Percentiles rank a stretch among this genome's conserved stretches.
phyloP scores from a whole-genome alignment of 2,329 filamentous ascomycete species.

The Xylaria sp. region DNA sequence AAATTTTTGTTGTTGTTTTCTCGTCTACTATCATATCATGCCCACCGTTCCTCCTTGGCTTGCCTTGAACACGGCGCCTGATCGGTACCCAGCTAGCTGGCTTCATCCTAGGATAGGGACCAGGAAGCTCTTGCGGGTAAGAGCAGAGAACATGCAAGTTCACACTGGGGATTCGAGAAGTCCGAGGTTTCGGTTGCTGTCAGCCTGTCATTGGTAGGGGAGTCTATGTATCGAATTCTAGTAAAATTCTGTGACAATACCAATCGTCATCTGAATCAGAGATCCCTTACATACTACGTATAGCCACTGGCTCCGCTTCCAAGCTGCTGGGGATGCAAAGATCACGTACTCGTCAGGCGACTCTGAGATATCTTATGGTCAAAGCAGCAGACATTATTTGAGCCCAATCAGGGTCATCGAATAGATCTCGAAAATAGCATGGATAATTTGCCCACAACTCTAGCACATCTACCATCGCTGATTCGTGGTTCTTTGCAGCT shows the following conservation, averaged over 20 bases:
- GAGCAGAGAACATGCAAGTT: neutral
- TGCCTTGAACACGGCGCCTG: conserved; percentile 15
- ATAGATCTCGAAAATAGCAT: neutral
- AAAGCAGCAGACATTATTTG: neutral
- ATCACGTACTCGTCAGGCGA: neutral
- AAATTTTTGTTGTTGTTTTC: conserved; percentile 7
- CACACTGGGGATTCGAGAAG: neutral
- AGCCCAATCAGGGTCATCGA: neutral
- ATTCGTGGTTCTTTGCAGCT: conserved; percentile 22
- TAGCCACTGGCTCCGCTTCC: conserved; percentile 7
- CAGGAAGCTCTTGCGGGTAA: conserved; percentile 3
- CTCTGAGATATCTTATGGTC: neutral
- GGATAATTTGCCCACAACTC: conserved; percentile 7
- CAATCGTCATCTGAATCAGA: neutral
- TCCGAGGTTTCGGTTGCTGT: conserved; percentile 3
- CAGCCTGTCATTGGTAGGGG: conserved; percentile 4
- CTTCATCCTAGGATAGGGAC: conserved; percentile 13
- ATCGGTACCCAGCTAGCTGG: conserved; percentile 25
- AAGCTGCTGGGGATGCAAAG: neutral
- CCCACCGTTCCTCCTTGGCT: conserved; percentile 15
- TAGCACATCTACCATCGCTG: conserved; percentile 6
- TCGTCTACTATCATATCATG: too few relatives aligned
- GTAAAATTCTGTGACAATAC: neutral
- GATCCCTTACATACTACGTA: too few relatives aligned
- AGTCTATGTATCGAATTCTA: neutral